phyloP scores from a whole-genome alignment of 306 rosid genomes.

The Hippophae tibetana region DNA sequence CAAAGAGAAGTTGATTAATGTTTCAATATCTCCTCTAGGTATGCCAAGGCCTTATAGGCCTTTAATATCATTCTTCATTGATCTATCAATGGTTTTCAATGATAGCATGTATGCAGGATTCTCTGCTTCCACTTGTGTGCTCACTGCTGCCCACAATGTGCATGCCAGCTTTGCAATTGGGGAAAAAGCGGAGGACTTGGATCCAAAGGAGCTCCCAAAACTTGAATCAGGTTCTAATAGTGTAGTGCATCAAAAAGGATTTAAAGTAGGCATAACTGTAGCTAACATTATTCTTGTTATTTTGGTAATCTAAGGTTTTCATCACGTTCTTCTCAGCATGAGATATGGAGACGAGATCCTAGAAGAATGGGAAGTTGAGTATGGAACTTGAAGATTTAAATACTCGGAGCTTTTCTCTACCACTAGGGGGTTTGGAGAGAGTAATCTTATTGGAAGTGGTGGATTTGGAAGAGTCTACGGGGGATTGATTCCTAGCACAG shows the following conservation, averaged over 20 bases:
- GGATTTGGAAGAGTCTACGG: conserved; percentile 35
- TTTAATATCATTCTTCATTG: conserved; percentile 16
- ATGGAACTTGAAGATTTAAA: conserved; percentile 23
- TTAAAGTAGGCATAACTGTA: conserved; percentile 23
- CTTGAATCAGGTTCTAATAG: neutral
- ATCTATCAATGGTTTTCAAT: conserved; percentile 18
- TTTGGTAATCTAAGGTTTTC: conserved; percentile 5
- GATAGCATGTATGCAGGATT: conserved; percentile 25
- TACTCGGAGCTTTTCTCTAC: conserved; percentile 23
- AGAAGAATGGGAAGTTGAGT: conserved; percentile 33
- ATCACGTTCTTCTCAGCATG: conserved; percentile 8
- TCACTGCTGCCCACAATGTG: conserved; percentile 17
- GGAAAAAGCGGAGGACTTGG: conserved; percentile 18
- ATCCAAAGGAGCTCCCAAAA: conserved; percentile 17
- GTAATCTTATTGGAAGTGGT: conserved; percentile 22
- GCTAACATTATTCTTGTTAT: conserved; percentile 14
- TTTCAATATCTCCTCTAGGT: conserved; percentile 19
- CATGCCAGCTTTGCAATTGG: conserved; percentile 27
- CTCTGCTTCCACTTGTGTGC: conserved; percentile 27
- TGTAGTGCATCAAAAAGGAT: conserved; percentile 7
- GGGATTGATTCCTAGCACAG: conserved; percentile 22
- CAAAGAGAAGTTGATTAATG: conserved; percentile 12
- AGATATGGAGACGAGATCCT: conserved; percentile 17
- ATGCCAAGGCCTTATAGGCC: conserved; percentile 19
- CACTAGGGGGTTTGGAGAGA: conserved; percentile 25